Evolutionary conservation across 2,329 filamentous ascomycete genomes (phyloP).

Genomic region (Lachnellula occidentalis): DNA sequence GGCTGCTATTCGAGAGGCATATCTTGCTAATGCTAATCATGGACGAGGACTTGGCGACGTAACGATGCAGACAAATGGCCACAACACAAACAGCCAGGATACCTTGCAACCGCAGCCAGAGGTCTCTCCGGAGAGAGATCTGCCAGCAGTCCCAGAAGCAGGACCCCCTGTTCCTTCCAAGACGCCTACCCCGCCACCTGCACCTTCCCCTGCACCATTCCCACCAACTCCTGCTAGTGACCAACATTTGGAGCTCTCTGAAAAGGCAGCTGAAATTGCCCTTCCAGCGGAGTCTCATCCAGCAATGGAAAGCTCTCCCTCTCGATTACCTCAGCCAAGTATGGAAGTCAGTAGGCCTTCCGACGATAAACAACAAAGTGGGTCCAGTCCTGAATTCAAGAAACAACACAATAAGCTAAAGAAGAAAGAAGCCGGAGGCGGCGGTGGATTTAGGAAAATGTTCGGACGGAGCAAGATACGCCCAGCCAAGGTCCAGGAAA

Average conservation of each 20-base stretch:
- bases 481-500: constrained; percentile 49
- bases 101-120: constrained; percentile 17
- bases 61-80: constrained; percentile 39
- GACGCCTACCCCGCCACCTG: constrained; percentile 19
- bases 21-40: constrained; percentile 67
- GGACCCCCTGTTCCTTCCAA: constrained; percentile 40
- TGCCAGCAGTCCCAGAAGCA: constrained; percentile 20
- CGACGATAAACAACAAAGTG: constrained; percentile 15
- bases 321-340: constrained; percentile 14
- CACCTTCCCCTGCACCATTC: constrained; percentile 12
- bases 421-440: constrained; percentile 36
- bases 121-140: constrained; percentile 21
- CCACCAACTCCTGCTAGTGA: constrained; percentile 22
- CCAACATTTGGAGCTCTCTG: constrained; percentile 24
- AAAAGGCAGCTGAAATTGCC: constrained; percentile 31
- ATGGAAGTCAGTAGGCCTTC: constrained; percentile 21
- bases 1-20: constrained; percentile 77
- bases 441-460: constrained; percentile 55
- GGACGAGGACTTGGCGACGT: constrained; percentile 58
- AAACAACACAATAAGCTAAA: constrained; percentile 47
- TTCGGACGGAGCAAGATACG: constrained; percentile 60
- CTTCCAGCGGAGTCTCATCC: constrained; percentile 23
- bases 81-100: constrained; percentile 19
- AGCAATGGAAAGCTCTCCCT: constrained; percentile 6
- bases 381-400: constrained; percentile 41